A percentile compares a stretch with the other conserved stretches of the same genome.
phyloP scores from a whole-genome alignment of 345 rosid genomes.

The Boechera retrofracta region DNA sequence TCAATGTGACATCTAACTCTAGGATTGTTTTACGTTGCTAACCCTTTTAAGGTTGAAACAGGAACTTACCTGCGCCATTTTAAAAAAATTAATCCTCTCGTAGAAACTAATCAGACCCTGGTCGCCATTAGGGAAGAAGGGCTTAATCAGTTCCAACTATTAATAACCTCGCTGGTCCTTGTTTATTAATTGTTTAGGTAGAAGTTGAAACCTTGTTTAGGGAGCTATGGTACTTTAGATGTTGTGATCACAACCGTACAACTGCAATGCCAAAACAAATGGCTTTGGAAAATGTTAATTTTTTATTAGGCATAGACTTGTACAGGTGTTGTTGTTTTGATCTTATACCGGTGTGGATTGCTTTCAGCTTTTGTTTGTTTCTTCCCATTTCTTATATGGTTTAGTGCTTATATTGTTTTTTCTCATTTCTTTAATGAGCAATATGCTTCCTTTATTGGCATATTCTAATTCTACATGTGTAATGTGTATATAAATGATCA shows the following conservation, averaged over 20 bases:
- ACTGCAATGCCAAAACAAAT: neutral
- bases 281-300: neutral
- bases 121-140: neutral
- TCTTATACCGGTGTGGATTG: too few species aligned
- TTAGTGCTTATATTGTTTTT: too few species aligned
- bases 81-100: neutral
- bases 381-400: too few species aligned
- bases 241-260: neutral
- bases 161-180: conserved; percentile 4
- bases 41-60: neutral
- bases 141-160: neutral
- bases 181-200: conserved; percentile 30
- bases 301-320: neutral
- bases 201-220: conserved; percentile 15
- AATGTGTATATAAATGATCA: too few species aligned
- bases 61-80: neutral
- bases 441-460: too few species aligned
- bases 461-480: too few species aligned
- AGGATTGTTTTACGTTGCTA: neutral
- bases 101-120: neutral
- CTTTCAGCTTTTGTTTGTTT: too few species aligned
- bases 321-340: too few species aligned
- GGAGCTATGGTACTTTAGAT: conserved; percentile 1
- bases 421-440: too few species aligned
- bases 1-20: neutral